Conservation (phyloP, 2,329 filamentous ascomycete genomes). For the Orbilia javanica region DNA sequence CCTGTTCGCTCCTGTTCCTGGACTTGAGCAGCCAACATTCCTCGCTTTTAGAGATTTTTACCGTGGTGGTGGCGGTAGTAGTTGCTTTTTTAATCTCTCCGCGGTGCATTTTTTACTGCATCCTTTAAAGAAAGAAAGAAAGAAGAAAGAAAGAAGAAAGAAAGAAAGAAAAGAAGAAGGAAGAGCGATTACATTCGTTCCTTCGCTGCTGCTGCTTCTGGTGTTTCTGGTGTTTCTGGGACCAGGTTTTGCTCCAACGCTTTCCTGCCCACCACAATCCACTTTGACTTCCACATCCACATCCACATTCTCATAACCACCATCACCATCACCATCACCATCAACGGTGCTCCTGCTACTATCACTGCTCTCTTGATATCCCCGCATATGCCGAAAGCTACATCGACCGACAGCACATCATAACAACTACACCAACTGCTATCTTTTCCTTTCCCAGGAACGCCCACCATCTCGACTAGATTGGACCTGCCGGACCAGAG, state of each 20-base stretch:
- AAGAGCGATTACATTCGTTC: not conserved
- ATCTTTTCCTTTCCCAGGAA: no score
- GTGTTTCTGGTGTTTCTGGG: no score
- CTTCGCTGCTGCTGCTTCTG: constrained; percentile 14
- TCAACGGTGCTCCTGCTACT: no score
- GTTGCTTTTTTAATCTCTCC: constrained; percentile 25
- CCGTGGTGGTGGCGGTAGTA: not conserved
- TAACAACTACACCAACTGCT: constrained; percentile 8
- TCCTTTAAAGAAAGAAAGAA: no score
- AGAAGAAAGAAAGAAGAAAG: no score
- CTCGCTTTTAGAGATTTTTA: constrained; percentile 5
- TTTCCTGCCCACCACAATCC: constrained; percentile 28
- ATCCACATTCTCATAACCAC: constrained; percentile 3
- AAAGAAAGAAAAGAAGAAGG: no score
- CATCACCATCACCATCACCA: not conserved
- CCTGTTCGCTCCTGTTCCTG: not conserved
- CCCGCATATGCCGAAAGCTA: not conserved
- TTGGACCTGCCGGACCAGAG: constrained; percentile 33
- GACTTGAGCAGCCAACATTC: constrained; percentile 21
- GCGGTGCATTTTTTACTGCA: constrained; percentile 2
- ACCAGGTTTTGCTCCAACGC: constrained; percentile 16
- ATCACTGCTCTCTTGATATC: not conserved
- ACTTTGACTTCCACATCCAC: not conserved
- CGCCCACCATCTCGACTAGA: constrained; percentile 25
- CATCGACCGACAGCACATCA: not conserved